phyloP scores from a whole-genome alignment of 2,329 filamentous ascomycete genomes.

The Cercospora sp. region DNA sequence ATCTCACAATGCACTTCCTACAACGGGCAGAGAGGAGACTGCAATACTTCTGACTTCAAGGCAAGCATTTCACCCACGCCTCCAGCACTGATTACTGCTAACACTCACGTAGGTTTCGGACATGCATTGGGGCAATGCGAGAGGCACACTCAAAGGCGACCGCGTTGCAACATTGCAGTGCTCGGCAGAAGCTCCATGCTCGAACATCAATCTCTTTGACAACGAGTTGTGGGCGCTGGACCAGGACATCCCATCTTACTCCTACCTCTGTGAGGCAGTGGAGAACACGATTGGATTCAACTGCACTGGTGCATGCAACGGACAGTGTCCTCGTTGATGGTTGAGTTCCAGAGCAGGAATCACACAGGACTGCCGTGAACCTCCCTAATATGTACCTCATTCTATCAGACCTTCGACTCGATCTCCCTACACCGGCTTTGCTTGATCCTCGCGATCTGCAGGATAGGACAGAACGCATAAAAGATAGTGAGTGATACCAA shows the following conservation, averaged over 20 bases:
- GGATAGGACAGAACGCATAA: not conserved
- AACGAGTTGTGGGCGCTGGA: slow-evolving; percentile 25
- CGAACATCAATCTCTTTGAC: slow-evolving; percentile 29
- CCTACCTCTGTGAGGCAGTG: slow-evolving; percentile 35
- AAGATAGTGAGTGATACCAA: not conserved
- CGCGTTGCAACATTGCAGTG: slow-evolving; percentile 35
- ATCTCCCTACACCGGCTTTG: not conserved
- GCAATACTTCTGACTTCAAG: slow-evolving; percentile 41
- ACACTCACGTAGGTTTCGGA: slow-evolving; percentile 38
- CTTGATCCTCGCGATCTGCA: not conserved
- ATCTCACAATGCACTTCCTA: slow-evolving; percentile 38
- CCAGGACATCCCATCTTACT: slow-evolving; percentile 21
- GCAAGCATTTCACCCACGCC: not conserved
- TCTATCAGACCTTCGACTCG: not conserved
- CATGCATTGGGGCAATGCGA: slow-evolving; percentile 36
- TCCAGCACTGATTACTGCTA: not conserved
- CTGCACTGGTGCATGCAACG: slow-evolving; percentile 29
- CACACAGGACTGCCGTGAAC: slow-evolving; percentile 1
- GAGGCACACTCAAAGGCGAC: slow-evolving; percentile 35
- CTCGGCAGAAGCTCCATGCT: slow-evolving; percentile 34
- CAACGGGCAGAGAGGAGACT: slow-evolving; percentile 26
- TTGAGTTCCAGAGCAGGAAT: slow-evolving; percentile 45
- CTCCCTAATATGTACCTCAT: not conserved
- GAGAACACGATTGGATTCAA: slow-evolving; percentile 28
- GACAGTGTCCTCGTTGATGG: slow-evolving; percentile 42